Evolutionary conservation across 371 early-diverging fungal species (phyloP), one percentile per base, ranked within the genome.

Genomic region (Actinomucor elegans): DNA sequence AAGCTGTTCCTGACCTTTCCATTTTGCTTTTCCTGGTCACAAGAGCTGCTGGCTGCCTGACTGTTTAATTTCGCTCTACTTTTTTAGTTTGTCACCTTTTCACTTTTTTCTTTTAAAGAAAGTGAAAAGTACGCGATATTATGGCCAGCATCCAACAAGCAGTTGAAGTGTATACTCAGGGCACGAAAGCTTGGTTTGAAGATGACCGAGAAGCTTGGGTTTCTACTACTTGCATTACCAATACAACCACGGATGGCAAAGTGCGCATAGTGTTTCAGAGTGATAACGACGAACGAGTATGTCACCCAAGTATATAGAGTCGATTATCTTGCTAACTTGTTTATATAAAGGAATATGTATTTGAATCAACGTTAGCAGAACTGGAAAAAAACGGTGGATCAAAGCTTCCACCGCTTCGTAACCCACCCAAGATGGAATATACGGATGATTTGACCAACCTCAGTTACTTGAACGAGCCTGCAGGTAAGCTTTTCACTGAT

Each of bases 371-470:
- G 8, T 45, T 89, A 20, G 66, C 65, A 32, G 89, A 93, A 63
- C 75, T 94, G 10, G 67, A 77, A 31, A 84, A 82, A 51, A 63
- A 60, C 31, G 81, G 85, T 57, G 83, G 75, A 57, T 77, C 81
- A 29, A 81, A 79, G 38, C 73, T 96, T 26, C 96, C 94, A 20
- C 94, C 94, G 10, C 74, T 96, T 44, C 86, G 93, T 69, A 95
- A 96, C 63, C 96, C 98, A 17, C 92, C 91, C 1, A 76, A 83
- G 31, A 76, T 92, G 54, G 95, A 95, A 57, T 89, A 91, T 46
- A 89, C 88, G 36, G 97, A 98, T 67, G 97, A 94, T 67, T 69
- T 96, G 66, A 93, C 96, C 5, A 90, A 84, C 55, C 80, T 96
- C 32, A 92, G 93, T 68, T 91, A 96, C 69, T 81, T 94, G 28